Evolutionary conservation across 2,329 filamentous ascomycete genomes (phyloP), one percentile per base, ranked within the genome.

Genomic region (Stachybotrys echinatus): DNA sequence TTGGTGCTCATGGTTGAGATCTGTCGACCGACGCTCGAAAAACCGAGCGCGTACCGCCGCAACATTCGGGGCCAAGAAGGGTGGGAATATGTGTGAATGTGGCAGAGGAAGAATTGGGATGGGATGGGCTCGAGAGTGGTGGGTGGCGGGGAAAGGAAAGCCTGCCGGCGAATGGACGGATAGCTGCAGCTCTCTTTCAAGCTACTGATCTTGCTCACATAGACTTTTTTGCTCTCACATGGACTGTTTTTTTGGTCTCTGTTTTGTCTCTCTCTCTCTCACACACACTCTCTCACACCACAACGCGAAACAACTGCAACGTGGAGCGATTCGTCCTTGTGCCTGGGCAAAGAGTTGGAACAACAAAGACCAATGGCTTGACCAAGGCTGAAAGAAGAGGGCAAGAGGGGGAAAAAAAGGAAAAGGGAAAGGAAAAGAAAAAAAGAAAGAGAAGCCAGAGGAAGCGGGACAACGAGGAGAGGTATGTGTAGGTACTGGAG

Each of bases 1-100:
- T 73, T 75, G 48, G 87, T 87, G 40, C 76, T 76, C 65, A 79
- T 80, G 60, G 76, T 73, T 53, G 77, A 74, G 53, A 69, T 56
- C 62, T 72, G 70, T 61, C 68, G 65, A 57, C 68, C 75, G 63
- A 66, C 71, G 68, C 68, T 74, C 65, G 70, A 75, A 67, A 74
- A 81, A 63, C 83, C 80, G 72, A 75, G 71, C 59, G 72, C 72
- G 71, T 74, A 74, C 61, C 72, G 67, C 65, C 72, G 72, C 61
- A 73, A 70, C 72, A 74, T 74, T 49, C 57, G 57, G 63, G 56
- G 51, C 53, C 51, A 47, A 39, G 48, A 48, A 52, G 23, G 49
- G 17, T n/a, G 27, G 51, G 38, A 45, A 23, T 45, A 45, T 45
- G 45, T 38, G 43, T 40, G 31, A 45, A 48, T 17, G 18, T 37